A percentile compares a stretch with the other conserved stretches of the same genome.
Evolutionary conservation across 805 yeast genomes (phyloP).

Genomic region (Ogataea kodamae): DNA sequence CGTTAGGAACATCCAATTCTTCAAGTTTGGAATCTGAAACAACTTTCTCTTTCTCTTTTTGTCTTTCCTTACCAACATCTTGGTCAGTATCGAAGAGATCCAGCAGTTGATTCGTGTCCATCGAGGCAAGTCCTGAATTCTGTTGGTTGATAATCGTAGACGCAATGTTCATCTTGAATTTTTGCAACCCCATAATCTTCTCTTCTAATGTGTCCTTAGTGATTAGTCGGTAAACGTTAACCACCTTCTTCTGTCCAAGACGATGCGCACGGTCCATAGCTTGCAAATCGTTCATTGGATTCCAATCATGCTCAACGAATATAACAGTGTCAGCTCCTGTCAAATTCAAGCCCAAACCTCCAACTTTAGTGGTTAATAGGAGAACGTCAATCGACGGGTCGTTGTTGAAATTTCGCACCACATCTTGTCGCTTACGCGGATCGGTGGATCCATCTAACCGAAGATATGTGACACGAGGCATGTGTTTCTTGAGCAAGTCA

Average conservation of each 20-base stretch:
- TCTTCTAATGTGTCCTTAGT: conserved; percentile 94
- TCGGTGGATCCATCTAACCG: conserved; percentile 93
- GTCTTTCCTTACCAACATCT: conserved; percentile 22
- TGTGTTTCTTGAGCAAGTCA: conserved; percentile 72
- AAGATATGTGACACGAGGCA: conserved; percentile 93
- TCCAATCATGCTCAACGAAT: conserved; percentile 99
- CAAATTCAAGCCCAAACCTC: conserved; percentile 95
- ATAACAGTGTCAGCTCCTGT: conserved; percentile 99
- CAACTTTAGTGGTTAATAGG: conserved; percentile 92
- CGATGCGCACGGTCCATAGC: conserved; percentile 99
- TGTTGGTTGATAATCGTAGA: conserved; percentile 95
- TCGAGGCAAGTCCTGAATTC: conserved; percentile 89
- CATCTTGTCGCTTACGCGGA: conserved; percentile 84
- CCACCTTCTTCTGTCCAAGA: conserved; percentile 96
- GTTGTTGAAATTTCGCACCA: conserved; percentile 87
- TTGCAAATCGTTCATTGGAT: conserved; percentile 98
- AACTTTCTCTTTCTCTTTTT: conserved; percentile 18
- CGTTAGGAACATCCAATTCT: conserved; percentile 40
- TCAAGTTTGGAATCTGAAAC: conserved; percentile 18
- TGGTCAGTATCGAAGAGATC: conserved; percentile 84
- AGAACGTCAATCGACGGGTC: conserved; percentile 97
- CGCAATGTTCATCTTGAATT: conserved; percentile 96
- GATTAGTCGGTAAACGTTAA: conserved; percentile 90
- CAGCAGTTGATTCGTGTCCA: conserved; percentile 93
- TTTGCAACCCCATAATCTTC: conserved; percentile 96